Percentiles rank a stretch among this genome's conserved stretches.
Evolutionary conservation across 169 alveolate genomes (phyloP).

Genomic region (Eimeria nieschulzi): DNA sequence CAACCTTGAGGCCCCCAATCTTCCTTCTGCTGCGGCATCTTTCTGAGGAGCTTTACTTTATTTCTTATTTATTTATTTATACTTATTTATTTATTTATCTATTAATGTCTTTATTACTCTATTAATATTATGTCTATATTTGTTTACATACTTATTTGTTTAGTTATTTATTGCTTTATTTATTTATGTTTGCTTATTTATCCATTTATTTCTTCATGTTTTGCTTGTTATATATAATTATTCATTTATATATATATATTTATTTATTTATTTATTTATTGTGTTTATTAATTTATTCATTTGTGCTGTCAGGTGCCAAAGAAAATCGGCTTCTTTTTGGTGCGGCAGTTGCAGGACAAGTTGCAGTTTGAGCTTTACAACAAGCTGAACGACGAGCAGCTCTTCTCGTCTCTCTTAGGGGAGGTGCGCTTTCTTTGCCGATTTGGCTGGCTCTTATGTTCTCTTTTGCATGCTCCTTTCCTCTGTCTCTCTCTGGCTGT

Average conservation of each 20-base stretch:
- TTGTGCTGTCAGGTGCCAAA: conserved; percentile 88
- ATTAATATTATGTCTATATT: too few species aligned
- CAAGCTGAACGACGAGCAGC: conserved; percentile 84
- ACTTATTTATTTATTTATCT: not conserved
- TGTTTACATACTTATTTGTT: too few species aligned
- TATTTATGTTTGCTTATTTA: too few species aligned
- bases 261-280: not conserved
- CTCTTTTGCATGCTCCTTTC: not conserved
- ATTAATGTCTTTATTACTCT: too few species aligned
- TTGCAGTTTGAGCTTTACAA: conserved; percentile 87
- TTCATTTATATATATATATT: not conserved
- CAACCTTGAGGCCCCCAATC: too few species aligned
- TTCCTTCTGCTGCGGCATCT: too few species aligned
- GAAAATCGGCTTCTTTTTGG: conserved; percentile 94
- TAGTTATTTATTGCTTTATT: too few species aligned
- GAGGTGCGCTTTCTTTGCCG: conserved; percentile 12
- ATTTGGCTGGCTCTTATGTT: not conserved
- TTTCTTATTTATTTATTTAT: not conserved
- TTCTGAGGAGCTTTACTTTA: not conserved
- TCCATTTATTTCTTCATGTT: too few species aligned
- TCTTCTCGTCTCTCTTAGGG: conserved; percentile 79
- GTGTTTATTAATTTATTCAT: too few species aligned
- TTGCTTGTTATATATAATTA: too few species aligned
- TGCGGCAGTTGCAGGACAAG: conserved; percentile 87
- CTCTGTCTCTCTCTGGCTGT: not conserved